phyloP scores from a whole-genome alignment of 805 yeast genomes.

The Pichia nanzhaoensis region DNA sequence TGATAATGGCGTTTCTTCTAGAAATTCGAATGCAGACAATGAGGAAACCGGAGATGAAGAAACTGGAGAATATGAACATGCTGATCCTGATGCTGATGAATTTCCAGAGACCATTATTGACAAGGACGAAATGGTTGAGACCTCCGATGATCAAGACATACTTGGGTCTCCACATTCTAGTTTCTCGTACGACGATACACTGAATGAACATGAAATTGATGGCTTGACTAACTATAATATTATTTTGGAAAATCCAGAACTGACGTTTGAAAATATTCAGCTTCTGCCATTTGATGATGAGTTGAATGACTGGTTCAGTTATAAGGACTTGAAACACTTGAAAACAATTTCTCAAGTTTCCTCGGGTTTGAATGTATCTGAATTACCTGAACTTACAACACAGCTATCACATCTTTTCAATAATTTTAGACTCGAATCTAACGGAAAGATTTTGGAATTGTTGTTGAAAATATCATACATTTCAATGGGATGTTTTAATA shows the following conservation, averaged over 20 bases:
- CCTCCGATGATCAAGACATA: slow-evolving; percentile 26
- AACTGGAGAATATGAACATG: not conserved
- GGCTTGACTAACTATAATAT: slow-evolving; percentile 30
- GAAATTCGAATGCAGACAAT: not conserved
- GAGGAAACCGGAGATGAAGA: not conserved
- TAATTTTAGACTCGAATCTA: not conserved
- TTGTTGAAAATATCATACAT: slow-evolving; percentile 8
- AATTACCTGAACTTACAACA: not conserved
- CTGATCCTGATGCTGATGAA: slow-evolving; percentile 14
- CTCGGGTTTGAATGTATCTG: not conserved
- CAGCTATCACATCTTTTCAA: not conserved
- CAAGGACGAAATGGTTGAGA: slow-evolving; percentile 28
- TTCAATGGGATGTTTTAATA: slow-evolving; percentile 12
- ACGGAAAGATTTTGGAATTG: slow-evolving; percentile 6
- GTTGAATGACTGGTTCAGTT: slow-evolving; percentile 33
- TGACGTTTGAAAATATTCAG: slow-evolving; percentile 39
- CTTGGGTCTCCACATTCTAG: slow-evolving; percentile 27
- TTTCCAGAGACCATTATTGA: slow-evolving; percentile 27
- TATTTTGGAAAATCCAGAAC: slow-evolving; percentile 34
- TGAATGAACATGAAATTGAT: slow-evolving; percentile 26
- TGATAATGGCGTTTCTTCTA: no score
- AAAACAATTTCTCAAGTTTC: slow-evolving; percentile 12
- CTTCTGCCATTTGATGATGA: slow-evolving; percentile 34
- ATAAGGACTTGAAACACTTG: slow-evolving; percentile 25
- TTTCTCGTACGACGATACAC: slow-evolving; percentile 22